Conservation (phyloP, 2,329 filamentous ascomycete species). For the Neofusicoccum kwambonambiense region DNA sequence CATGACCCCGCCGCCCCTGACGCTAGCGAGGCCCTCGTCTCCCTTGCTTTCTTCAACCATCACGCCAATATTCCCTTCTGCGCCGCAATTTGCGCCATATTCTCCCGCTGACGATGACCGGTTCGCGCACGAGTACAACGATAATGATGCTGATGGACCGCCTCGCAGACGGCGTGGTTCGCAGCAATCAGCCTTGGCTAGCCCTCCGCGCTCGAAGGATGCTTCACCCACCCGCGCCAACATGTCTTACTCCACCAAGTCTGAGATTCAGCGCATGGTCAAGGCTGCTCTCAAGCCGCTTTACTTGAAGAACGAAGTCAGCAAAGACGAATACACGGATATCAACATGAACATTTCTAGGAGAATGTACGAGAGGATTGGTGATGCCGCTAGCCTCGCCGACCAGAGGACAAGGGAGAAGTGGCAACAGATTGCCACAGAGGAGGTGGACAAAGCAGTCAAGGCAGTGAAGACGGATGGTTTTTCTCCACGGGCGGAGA, state of each 20-base stretch:
- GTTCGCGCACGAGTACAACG: constrained; percentile 23
- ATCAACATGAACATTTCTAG: constrained; percentile 91
- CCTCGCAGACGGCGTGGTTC: constrained; percentile 28
- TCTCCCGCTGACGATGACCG: constrained; percentile 43
- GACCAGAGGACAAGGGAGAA: constrained; percentile 64
- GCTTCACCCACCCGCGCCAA: constrained; percentile 64
- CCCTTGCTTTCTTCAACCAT: constrained; percentile 70
- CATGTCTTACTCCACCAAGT: constrained; percentile 80
- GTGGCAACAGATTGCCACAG: constrained; percentile 73
- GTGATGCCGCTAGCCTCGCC: constrained; percentile 51
- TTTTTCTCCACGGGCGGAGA: neutral
- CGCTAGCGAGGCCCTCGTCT: constrained; percentile 60
- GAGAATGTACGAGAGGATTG: constrained; percentile 73
- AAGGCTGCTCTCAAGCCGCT: constrained; percentile 77
- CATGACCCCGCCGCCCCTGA: constrained; percentile 68
- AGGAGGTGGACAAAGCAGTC: constrained; percentile 77
- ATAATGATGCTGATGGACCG: constrained; percentile 34
- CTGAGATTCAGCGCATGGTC: constrained; percentile 85
- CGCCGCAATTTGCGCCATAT: constrained; percentile 69
- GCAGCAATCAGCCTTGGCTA: constrained; percentile 35
- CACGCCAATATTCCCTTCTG: constrained; percentile 69
- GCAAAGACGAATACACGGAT: constrained; percentile 83
- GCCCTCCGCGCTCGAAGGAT: constrained; percentile 56
- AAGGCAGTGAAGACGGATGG: constrained; percentile 27
- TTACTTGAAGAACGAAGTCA: constrained; percentile 76